Evolutionary conservation across 2,329 filamentous ascomycete genomes (phyloP), one percentile per base, ranked within the genome.

Genomic region (Tolypocladium capitatum): DNA sequence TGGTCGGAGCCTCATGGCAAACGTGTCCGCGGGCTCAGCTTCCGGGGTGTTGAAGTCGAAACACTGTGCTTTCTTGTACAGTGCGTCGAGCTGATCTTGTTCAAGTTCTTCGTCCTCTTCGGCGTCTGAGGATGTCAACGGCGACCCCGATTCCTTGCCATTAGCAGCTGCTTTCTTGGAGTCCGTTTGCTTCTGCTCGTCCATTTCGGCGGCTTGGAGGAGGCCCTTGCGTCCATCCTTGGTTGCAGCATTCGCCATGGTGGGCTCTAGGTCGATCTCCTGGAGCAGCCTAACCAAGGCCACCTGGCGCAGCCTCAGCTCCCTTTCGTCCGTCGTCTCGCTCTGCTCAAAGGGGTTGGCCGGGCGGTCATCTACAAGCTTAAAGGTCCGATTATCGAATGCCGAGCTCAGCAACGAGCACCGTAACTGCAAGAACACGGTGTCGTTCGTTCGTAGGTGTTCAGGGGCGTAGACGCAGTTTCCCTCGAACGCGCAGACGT

Each of bases 51-150:
- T 80, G 60, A 98, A 97, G 63, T 98, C 92, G 58, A 97, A 97
- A 0, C 88, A 90, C 60, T 98, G 92, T 0, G 92, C 92, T 61
- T 98, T 98, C 59, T 84, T 87, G 66, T 98, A 98, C 1, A 98
- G 68, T 0, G 86, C 81, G 62, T 98, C 92, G 4, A 98, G 81
- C 61, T 98, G 92, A 57, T 94, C 90, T 63, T 97, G 88, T 60
- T 97, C 89, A 0, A 98, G 75, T 65, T 97, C 90, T 56, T 90
- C 78, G 2, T 89, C 89, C 33, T 96, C 90, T 55, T 96, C 90
- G 0, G 73, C 72, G 43, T 85, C 86, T 10, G 84, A 86, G 5
- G 73, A 69, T 1, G 68, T 65, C 0, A 82, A 69, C 1, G 81
- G 68, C 1, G 81, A 81, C 0, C 55, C 61, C 0, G 64, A 57